Conservation (phyloP, 2,329 filamentous ascomycete genomes). For the Xylaria arbuscula region DNA sequence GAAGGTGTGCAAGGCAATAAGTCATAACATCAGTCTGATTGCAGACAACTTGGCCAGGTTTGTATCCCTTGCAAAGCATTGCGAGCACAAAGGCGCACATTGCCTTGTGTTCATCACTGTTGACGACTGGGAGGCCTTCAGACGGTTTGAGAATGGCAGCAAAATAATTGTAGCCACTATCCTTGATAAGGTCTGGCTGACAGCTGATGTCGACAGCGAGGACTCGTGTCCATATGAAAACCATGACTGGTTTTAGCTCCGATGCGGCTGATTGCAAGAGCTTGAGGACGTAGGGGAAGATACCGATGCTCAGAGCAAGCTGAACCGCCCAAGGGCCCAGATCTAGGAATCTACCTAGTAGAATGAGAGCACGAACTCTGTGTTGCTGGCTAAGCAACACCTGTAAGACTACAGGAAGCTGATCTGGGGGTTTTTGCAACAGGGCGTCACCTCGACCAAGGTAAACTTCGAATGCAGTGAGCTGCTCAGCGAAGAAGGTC, state of each 20-base stretch:
- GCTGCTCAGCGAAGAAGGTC: constrained; percentile 94
- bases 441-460: constrained; percentile 82
- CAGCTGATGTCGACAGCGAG: constrained; percentile 95
- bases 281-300: constrained; percentile 99
- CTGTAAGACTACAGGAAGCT: constrained; percentile 94
- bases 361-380: constrained; percentile 86
- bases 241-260: constrained; percentile 97
- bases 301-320: constrained; percentile 94
- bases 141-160: constrained; percentile 89
- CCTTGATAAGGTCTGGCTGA: constrained; percentile 93
- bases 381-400: constrained; percentile 97
- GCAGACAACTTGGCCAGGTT: constrained; percentile 90
- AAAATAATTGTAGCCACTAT: constrained; percentile 97
- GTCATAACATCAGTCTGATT: constrained; percentile 91
- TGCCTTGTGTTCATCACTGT: constrained; percentile 92
- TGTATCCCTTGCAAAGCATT: constrained; percentile 96
- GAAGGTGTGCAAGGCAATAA: constrained; percentile 84
- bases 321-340: constrained; percentile 99
- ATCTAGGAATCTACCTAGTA: constrained; percentile 93
- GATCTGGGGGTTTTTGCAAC: constrained; percentile 88
- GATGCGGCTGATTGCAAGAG: constrained; percentile 92
- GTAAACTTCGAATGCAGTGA: constrained; percentile 97
- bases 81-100: constrained; percentile 99
- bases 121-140: constrained; percentile 84
- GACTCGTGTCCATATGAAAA: constrained; percentile 98